Evolutionary conservation across 1,139 yeast genomes (phyloP).

Genomic region (Eremothecium gossypii): DNA sequence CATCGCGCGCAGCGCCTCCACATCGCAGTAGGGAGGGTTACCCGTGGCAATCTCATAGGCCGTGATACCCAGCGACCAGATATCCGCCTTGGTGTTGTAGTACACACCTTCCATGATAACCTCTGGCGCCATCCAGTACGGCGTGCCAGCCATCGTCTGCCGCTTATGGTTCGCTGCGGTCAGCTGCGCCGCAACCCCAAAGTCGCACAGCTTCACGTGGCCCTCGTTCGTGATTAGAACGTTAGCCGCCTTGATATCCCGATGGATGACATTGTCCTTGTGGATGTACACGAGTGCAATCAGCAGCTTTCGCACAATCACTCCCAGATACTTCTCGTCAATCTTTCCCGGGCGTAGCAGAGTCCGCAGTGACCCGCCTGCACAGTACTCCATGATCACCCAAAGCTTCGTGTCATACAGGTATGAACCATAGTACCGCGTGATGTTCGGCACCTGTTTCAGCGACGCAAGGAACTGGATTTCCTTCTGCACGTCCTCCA

Average conservation of each 20-base stretch:
- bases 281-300: conserved; percentile 77
- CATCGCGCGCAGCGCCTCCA: conserved; percentile 92
- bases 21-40: conserved; percentile 93
- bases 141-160: conserved; percentile 97
- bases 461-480: conserved; percentile 77
- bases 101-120: conserved; percentile 89
- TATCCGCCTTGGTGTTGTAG: conserved; percentile 79
- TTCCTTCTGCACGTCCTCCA: conserved; percentile 89
- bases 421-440: conserved; percentile 85
- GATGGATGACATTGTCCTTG: conserved; percentile 81
- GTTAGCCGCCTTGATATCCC: conserved; percentile 95
- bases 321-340: conserved; percentile 75
- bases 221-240: conserved; percentile 86
- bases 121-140: conserved; percentile 99
- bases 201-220: conserved; percentile 84
- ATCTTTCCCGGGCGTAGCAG: conserved; percentile 78
- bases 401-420: conserved; percentile 82
- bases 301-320: conserved; percentile 72
- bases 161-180: conserved; percentile 71
- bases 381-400: conserved; percentile 97
- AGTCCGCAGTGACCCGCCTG: conserved; percentile 91
- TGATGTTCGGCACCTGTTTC: conserved; percentile 79
- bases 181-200: conserved; percentile 94
- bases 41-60: conserved; percentile 93
- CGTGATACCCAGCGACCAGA: conserved; percentile 92